Percentiles rank a stretch among this genome's conserved stretches.
phyloP scores from a whole-genome alignment of 441 rosid genomes.

The Brassica balearica region DNA sequence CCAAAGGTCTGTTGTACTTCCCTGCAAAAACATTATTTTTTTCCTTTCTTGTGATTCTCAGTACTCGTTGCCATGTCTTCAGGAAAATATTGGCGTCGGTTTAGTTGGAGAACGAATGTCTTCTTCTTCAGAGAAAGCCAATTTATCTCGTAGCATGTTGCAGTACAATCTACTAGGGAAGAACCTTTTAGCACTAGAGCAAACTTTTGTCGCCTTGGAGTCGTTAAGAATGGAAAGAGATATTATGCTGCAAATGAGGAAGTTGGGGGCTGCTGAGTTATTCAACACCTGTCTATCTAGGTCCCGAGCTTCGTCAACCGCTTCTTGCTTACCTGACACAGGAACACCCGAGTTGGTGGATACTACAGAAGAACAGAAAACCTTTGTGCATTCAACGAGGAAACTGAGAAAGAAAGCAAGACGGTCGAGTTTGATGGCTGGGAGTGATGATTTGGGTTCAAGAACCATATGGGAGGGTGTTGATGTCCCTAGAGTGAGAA shows the following conservation, averaged over 20 bases:
- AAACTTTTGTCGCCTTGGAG: slow-evolving; percentile 57
- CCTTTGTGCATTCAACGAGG: slow-evolving; percentile 50
- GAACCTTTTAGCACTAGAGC: slow-evolving; percentile 71
- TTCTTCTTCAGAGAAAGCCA: slow-evolving; percentile 37
- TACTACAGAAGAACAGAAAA: slow-evolving; percentile 34
- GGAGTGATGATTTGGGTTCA: slow-evolving; percentile 31
- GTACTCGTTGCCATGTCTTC: slow-evolving; percentile 33
- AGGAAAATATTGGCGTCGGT: slow-evolving; percentile 51
- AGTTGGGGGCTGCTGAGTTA: slow-evolving; percentile 73
- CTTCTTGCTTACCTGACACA: slow-evolving; percentile 47
- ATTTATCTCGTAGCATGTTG: slow-evolving; percentile 44
- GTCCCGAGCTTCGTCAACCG: slow-evolving; percentile 44
- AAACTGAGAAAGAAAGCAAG: slow-evolving; percentile 54
- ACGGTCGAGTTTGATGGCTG: slow-evolving; percentile 45
- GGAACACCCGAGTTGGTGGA: slow-evolving; percentile 34
- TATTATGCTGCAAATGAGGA: slow-evolving; percentile 64
- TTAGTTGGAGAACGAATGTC: slow-evolving; percentile 31
- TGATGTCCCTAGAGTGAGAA: slow-evolving; percentile 45
- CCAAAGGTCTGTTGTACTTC: slow-evolving; percentile 48
- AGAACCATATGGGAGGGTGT: slow-evolving; percentile 35
- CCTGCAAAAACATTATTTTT: background rate
- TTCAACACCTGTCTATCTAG: slow-evolving; percentile 54
- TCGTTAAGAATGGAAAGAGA: slow-evolving; percentile 62
- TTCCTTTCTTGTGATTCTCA: background rate
- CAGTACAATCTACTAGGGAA: slow-evolving; percentile 62